Evolutionary conservation across 352 stramenopile genomes (phyloP).

Genomic region (Pythium sp.): DNA sequence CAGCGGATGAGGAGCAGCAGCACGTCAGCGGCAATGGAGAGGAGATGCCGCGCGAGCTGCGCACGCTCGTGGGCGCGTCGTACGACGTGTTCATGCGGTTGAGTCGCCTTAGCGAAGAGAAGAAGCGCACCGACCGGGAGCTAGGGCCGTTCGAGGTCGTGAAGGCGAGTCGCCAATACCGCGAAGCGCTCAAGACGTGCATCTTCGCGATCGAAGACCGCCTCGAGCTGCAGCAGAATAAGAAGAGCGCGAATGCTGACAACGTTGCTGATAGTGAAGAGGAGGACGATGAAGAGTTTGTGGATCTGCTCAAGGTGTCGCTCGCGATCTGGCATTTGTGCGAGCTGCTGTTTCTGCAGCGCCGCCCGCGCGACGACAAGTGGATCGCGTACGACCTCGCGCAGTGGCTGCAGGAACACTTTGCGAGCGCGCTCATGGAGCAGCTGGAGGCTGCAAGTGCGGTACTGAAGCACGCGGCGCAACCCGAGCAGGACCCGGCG

Average conservation of each 20-base stretch:
- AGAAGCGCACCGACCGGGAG: constrained; percentile 16
- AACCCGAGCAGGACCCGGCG: constrained; percentile 36
- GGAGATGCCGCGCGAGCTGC: constrained; percentile 52
- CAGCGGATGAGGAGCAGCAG: not conserved
- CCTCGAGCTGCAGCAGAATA: constrained; percentile 23
- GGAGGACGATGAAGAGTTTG: constrained; percentile 45
- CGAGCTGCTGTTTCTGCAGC: constrained; percentile 70
- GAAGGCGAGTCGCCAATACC: constrained; percentile 65
- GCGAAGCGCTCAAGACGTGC: constrained; percentile 60
- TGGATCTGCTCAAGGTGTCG: constrained; percentile 74
- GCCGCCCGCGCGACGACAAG: constrained; percentile 47
- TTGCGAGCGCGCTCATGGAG: constrained; percentile 51
- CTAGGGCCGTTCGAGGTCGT: constrained; percentile 32
- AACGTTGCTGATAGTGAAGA: not conserved
- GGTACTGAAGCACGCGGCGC: constrained; percentile 33
- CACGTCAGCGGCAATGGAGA: constrained; percentile 18
- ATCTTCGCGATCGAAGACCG: constrained; percentile 67
- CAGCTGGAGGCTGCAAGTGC: constrained; percentile 44
- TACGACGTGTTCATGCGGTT: constrained; percentile 56
- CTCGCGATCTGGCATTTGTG: constrained; percentile 79
- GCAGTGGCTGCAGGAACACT: constrained; percentile 75
- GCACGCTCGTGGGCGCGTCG: constrained; percentile 51
- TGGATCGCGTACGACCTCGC: constrained; percentile 69
- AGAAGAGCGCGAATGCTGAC: not conserved
- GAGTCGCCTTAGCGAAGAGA: constrained; percentile 16